Conservation (phyloP, 2,329 filamentous ascomycete species). For the Pseudogymnoascus pannorum region DNA sequence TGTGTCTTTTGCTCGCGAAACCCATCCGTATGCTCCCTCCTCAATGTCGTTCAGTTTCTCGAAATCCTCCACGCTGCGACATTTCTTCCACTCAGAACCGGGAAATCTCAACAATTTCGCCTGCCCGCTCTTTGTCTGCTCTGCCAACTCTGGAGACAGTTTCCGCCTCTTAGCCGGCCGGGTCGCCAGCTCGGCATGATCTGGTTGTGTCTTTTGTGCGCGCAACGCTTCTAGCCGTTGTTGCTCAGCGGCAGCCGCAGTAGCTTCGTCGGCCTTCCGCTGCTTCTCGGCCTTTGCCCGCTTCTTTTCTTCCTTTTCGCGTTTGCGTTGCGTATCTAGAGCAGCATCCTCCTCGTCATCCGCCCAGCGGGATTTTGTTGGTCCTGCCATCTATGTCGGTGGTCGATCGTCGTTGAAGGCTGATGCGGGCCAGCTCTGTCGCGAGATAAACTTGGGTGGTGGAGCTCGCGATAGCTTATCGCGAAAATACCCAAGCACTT, state of each 20-base stretch:
- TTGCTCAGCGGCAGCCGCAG: slow-evolving; percentile 19
- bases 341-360: slow-evolving; percentile 74
- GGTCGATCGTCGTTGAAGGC: not conserved
- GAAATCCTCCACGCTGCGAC: slow-evolving; percentile 77
- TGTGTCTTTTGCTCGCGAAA: slow-evolving; percentile 72
- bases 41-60: slow-evolving; percentile 95
- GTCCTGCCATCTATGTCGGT: not conserved
- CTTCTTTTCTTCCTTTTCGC: slow-evolving; percentile 85
- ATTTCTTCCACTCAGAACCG: slow-evolving; percentile 57
- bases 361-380: slow-evolving; percentile 69
- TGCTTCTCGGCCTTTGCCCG: slow-evolving; percentile 76
- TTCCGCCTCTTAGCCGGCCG: slow-evolving; percentile 58
- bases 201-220: slow-evolving; percentile 21
- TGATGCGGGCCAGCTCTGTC: not conserved
- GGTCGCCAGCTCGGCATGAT: slow-evolving; percentile 32
- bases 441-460: slow-evolving; percentile 6
- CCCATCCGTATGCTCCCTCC: slow-evolving; percentile 93
- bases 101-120: slow-evolving; percentile 66
- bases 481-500: not conserved
- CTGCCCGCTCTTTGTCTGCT: slow-evolving; percentile 30
- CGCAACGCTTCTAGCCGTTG: slow-evolving; percentile 20
- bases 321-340: slow-evolving; percentile 63
- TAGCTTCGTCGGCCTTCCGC: slow-evolving; percentile 51
- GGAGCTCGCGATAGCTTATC: slow-evolving; percentile 1
- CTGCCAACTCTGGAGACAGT: slow-evolving; percentile 31